These are phyloP conservation scores for Penicillium alfredii DNA, from an alignment of 495 filamentous ascomycete genomes.

Conservation along the genomic window DNA sequence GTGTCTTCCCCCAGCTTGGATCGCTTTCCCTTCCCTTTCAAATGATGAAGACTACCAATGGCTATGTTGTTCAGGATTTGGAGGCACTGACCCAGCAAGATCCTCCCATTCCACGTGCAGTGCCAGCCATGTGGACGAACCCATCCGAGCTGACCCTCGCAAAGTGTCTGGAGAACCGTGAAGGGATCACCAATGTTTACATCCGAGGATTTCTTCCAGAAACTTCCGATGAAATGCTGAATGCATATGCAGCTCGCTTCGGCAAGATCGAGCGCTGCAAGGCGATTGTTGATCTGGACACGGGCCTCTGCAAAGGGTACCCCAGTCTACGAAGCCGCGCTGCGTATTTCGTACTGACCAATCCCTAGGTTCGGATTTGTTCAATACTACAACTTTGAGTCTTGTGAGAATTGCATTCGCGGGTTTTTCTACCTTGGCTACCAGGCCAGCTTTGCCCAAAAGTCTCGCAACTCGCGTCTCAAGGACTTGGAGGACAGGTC, in stretches of 20 bases:
- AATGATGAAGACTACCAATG: constrained; percentile 44
- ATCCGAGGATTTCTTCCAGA: constrained; percentile 91
- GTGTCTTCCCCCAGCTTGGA: constrained; percentile 18
- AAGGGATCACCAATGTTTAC: constrained; percentile 89
- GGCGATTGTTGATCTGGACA: constrained; percentile 90
- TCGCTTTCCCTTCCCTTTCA: constrained; percentile 28
- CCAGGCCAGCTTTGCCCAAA: constrained; percentile 95
- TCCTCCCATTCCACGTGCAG: constrained; percentile 79
- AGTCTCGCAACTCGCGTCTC: constrained; percentile 92
- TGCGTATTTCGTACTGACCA: constrained; percentile 10
- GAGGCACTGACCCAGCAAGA: constrained; percentile 65
- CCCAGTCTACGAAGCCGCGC: constrained; percentile 5
- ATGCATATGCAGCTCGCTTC: constrained; percentile 76
- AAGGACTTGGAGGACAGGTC: constrained; percentile 79
- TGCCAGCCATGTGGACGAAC: constrained; percentile 76
- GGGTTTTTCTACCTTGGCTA: constrained; percentile 92
- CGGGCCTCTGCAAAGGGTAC: constrained; percentile 91
- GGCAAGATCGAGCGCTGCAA: constrained; percentile 90
- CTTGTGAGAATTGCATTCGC: constrained; percentile 92
- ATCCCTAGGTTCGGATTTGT: constrained; percentile 84
- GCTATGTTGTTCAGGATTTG: constrained; percentile 58
- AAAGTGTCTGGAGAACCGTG: constrained; percentile 85
- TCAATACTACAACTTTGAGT: constrained; percentile 77
- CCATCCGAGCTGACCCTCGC: constrained; percentile 72
- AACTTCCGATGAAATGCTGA: constrained; percentile 85